Conservation (phyloP, 768 basidiomycete species). For the Lactifluus subvellereus region DNA sequence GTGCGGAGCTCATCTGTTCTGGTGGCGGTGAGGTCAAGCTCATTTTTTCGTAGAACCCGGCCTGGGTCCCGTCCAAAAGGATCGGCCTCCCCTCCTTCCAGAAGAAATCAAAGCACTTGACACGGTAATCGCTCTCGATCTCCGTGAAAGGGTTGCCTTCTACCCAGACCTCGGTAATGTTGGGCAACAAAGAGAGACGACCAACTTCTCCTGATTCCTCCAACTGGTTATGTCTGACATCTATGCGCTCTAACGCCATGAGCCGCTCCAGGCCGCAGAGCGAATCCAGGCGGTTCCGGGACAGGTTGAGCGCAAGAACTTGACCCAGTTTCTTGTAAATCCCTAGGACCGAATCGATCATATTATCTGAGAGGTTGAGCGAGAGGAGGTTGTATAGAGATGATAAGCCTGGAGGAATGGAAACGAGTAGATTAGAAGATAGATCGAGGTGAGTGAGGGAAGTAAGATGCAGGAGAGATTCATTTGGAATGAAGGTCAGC, state of each 20-base stretch:
- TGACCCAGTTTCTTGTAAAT: constrained; percentile 79
- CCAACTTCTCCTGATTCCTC: constrained; percentile 84
- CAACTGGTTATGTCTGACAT: constrained; percentile 73
- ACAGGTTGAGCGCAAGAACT: constrained; percentile 71
- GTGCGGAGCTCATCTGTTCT: constrained; percentile 47
- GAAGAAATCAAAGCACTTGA: constrained; percentile 79
- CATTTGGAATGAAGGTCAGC: constrained; percentile 72
- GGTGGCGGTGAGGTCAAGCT: constrained; percentile 45
- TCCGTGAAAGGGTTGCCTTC: constrained; percentile 80
- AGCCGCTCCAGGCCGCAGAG: constrained; percentile 93
- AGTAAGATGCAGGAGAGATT: constrained; percentile 58
- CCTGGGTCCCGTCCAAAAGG: constrained; percentile 64
- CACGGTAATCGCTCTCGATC: constrained; percentile 61
- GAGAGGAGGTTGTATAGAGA: constrained; percentile 73
- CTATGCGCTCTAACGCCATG: constrained; percentile 73
- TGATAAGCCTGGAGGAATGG: constrained; percentile 74
- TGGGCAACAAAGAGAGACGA: constrained; percentile 71
- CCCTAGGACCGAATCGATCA: constrained; percentile 92
- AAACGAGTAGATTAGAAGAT: constrained; percentile 85
- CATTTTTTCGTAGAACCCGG: constrained; percentile 67
- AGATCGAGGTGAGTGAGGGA: constrained; percentile 80
- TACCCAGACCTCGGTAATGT: constrained; percentile 75
- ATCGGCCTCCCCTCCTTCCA: constrained; percentile 77
- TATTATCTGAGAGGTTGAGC: constrained; percentile 95
- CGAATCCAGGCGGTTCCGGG: constrained; percentile 87